Evolutionary conservation across 192 early-diverging fungal genomes (phyloP).

Genomic region (Mortierella hygrophila): DNA sequence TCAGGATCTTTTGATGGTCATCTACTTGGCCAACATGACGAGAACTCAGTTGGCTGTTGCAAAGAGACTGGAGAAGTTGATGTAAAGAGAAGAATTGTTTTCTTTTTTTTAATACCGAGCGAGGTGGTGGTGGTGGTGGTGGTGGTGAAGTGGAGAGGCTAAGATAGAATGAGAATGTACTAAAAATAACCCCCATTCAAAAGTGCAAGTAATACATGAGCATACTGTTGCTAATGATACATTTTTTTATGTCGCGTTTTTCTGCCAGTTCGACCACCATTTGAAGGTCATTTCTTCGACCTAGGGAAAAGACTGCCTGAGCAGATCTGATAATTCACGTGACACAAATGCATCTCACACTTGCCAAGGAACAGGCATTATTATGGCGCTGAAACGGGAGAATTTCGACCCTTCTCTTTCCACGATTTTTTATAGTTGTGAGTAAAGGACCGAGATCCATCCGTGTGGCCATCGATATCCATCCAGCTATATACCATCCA

Average conservation of each 20-base stretch:
- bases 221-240: neutral
- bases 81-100: slow-evolving; percentile 50
- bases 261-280: neutral
- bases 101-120: neutral
- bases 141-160: neutral
- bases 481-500: slow-evolving; percentile 35
- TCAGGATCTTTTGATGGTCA: slow-evolving; percentile 96
- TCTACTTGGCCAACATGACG: slow-evolving; percentile 95
- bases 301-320: neutral
- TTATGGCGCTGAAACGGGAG: neutral
- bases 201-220: neutral
- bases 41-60: slow-evolving; percentile 95
- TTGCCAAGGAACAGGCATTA: neutral
- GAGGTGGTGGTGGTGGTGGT: neutral
- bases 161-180: slow-evolving; percentile 9
- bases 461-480: slow-evolving; percentile 16
- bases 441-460: slow-evolving; percentile 40
- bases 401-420: slow-evolving; percentile 50
- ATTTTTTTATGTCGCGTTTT: neutral
- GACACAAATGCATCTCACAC: neutral
- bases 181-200: slow-evolving; percentile 2
- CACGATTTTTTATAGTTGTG: slow-evolving; percentile 58
- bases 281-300: neutral
- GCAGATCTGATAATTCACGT: neutral
- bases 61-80: slow-evolving; percentile 86